Evolutionary conservation across 1,139 yeast genomes (phyloP), one percentile per base, ranked within the genome.

Genomic region (Waltiozyma sp.): DNA sequence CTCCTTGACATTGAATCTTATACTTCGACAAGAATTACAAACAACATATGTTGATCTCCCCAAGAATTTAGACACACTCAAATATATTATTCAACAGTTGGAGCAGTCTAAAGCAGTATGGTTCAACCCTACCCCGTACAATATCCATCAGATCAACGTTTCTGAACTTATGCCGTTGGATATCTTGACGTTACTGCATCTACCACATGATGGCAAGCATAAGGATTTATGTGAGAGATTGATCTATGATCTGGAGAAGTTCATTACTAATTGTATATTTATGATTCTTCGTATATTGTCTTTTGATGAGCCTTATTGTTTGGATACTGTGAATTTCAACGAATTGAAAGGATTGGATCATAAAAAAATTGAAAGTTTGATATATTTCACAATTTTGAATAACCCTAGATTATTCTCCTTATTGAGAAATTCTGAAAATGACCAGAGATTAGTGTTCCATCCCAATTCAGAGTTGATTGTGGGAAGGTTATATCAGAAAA

Each of bases 401-500:
- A 31, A 31, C n/a, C 34, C 34, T 7, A 7, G 18, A n/a, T 15
- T 31, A 10, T 31, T 31, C 18, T 4, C 18, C 5, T 7, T 31
- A 18, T 31, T 26, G 4, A 7, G n/a, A 26, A 10, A 26, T 26
- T 14, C 31, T 26, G 14, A 26, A 14, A 10, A 26, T 11, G 31
- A 26, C 13, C 14, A 26, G 4, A 4, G 13, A 14, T 10, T 23
- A 28, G 14, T 28, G 35, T 35, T 28, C 24, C 16, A 4, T n/a
- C 13, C 19, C 19, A 19, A 23, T 19, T 36, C 24, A 13, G 38
- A 19, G 38, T 36, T 14, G 39, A 26, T 37, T 18, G 19, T 38
- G 31, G 33, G 38, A 23, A 13, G 28, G 13, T 9, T 33, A 26
- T 19, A 8, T 44, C 49, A 23, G 18, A 31, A 31, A 10, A 31